A percentile compares a stretch with the other conserved stretches of the same genome.
These are phyloP conservation scores for Pistacia atlantica DNA, from an alignment of 345 rosid genomes.

Conservation along the genomic window DNA sequence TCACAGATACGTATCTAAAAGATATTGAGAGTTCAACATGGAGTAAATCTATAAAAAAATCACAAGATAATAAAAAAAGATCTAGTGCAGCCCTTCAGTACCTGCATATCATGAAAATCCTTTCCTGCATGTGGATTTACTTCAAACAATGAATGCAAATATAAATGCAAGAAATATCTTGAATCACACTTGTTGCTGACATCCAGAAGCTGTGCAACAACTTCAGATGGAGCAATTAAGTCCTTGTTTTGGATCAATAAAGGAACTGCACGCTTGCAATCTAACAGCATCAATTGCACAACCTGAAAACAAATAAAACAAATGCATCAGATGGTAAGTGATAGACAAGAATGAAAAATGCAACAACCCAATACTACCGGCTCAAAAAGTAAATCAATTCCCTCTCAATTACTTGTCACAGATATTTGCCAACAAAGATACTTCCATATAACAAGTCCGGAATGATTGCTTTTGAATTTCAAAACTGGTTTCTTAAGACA, in stretches of 20 bases:
- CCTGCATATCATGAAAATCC: constrained; percentile 99
- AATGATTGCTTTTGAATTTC: background rate
- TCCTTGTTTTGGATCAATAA: constrained; percentile 85
- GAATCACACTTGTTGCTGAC: constrained; percentile 73
- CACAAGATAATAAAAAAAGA: constrained; percentile 10
- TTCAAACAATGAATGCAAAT: constrained; percentile 83
- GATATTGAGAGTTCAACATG: constrained; percentile 5
- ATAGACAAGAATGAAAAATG: constrained; percentile 16
- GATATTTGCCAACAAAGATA: background rate
- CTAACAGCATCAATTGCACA: constrained; percentile 87
- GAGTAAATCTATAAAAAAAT: background rate
- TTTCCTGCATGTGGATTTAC: constrained; percentile 79
- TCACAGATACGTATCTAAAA: background rate
- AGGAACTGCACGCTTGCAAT: constrained; percentile 77
- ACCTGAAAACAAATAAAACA: constrained; percentile 53
- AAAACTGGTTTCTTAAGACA: background rate
- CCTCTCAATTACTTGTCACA: background rate
- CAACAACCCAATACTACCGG: constrained; percentile 13
- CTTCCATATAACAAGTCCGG: background rate
- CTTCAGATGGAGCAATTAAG: constrained; percentile 80
- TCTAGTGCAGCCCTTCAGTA: constrained; percentile 30
- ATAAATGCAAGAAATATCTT: constrained; percentile 80
- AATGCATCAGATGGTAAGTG: constrained; percentile 9
- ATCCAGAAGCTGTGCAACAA: constrained; percentile 65
- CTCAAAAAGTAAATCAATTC: constrained; percentile 2